A percentile compares a stretch with the other conserved stretches of the same genome.
These are phyloP conservation scores for Arthrobotrys iridis DNA, from an alignment of 2,329 filamentous ascomycete species.

Conservation along the genomic window DNA sequence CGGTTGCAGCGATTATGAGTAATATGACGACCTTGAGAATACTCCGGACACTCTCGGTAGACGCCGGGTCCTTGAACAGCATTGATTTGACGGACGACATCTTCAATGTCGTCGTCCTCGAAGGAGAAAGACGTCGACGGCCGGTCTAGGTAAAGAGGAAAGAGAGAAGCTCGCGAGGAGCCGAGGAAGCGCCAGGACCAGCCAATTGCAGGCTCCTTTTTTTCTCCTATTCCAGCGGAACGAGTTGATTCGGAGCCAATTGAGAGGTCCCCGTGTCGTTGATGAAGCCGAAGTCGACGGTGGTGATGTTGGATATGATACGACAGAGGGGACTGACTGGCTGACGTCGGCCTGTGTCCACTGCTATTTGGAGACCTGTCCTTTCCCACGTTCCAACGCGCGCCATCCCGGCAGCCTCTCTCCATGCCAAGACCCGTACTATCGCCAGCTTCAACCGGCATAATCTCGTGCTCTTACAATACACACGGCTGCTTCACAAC, in stretches of 20 bases:
- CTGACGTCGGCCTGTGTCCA: conserved; percentile 36
- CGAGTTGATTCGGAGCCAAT: background rate
- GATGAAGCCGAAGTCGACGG: background rate
- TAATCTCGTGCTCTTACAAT: too few species aligned
- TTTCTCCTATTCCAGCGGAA: too few species aligned
- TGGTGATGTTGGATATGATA: conserved; percentile 7
- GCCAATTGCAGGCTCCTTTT: conserved; percentile 4
- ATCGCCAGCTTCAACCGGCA: too few species aligned
- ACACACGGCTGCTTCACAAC: too few species aligned
- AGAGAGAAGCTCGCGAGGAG: conserved; percentile 45
- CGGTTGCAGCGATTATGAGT: conserved; percentile 86
- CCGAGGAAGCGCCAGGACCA: conserved; percentile 2
- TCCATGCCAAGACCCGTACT: too few species aligned
- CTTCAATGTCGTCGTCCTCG: too few species aligned
- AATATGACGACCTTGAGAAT: conserved; percentile 91
- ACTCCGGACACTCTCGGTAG: conserved; percentile 81
- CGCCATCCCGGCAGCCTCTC: conserved; percentile 12
- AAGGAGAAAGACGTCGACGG: too few species aligned
- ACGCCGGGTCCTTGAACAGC: conserved; percentile 77
- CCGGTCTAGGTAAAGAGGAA: conserved; percentile 23
- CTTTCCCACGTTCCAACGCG: conserved; percentile 36
- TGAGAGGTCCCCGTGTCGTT: too few species aligned
- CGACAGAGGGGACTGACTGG: conserved; percentile 7
- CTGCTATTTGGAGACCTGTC: conserved; percentile 31
- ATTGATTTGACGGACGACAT: conserved; percentile 61